Base-by-base conservation (phyloP, 306 rosid species). In the Dryas drummondii region DNA sequence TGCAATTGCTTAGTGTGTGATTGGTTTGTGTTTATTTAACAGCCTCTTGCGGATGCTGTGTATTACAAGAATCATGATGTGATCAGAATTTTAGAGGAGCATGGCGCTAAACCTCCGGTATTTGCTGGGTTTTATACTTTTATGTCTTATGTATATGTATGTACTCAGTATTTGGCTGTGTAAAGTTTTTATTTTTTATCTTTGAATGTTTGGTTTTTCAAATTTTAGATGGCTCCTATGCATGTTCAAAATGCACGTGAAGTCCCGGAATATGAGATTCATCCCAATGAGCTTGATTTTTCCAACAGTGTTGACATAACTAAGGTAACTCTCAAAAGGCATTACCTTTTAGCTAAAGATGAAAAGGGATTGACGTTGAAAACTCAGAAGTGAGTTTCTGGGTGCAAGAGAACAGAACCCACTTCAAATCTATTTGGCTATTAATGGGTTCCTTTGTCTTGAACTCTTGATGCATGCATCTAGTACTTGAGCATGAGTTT, bases 1-100 rank as follows among this genome's bases (percentile, higher is more conserved):
- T 61, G 66, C 58, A 14, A 9, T 12, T 50, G 14, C 41, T 58
- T 58, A 58, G 32, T 55, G 60, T 6, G 22, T 41, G 40, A 40
- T 40, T 48, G 75, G 54, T 68, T 81, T 65, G 42, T 16, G 55
- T 46, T 46, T 41, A 3, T 79, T 79, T 49, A 80, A 85, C 75
- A 94, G 99, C 98, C 98, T 78, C 88, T 91, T 7, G 97, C 89
- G 15, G 99, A 94, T 88, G 99, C 99, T 3, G 57, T 90, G 84
- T 86, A 87, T 80, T 94, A 94, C 83, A 91, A 90, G 65, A 88
- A 94, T 14, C 86, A 85, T n/a, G 84, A 86, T 64, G 92, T 92
- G 54, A 93, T 88, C 59, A 88, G 86, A 55, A 88, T 94, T 58
- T 75, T 94, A 76, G 99, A 94, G 88, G 76, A 86, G 71, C 87